Base-by-base conservation (phyloP, 1,284 basidiomycete genomes). In the Cerioporus squamosus region DNA sequence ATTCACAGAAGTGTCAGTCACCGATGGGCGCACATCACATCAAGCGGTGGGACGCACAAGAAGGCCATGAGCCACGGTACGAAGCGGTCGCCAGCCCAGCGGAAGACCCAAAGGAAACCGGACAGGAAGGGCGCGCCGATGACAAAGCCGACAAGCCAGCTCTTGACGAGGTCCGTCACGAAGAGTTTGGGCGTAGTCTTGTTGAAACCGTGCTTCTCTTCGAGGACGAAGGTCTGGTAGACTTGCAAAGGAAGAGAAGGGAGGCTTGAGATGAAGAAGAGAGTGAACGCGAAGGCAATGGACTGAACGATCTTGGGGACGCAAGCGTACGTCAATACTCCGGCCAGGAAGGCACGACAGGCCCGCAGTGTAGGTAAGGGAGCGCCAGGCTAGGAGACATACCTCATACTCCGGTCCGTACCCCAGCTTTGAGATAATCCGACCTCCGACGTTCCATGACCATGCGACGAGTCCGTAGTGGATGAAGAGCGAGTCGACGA, bases 141-240 rank as follows among this genome's bases (percentile, higher is more conserved):
- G 38, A 78, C 82, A 49, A 90, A 82, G 8, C 86, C 85, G 45
- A 99, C 75, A 2, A 78, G 73, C 85, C 89, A 94, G 20, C 87
- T 82, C 76, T 97, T 98, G 68, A 96, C 44, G 44, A 91, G 75
- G 74, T 98, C 95, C 2, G 81, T 76, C 56, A 95, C 71, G 72
- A 93, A 97, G 3, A 95, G 80, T 6, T 66, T 66, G 1, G 84
- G 82, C 0, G 94, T 94, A 17, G 88, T 94, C 79, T 98, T 98
- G 84, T 98, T 98, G 82, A 98, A 98, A 0, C 95, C 96, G 68
- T 98, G 94, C 65, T 89, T 90, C 73, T 97, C 91, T 75, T 99
- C 97, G 44, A 99, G 81, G 12, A 96, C 91, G 73, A 99, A 99
- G 2, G 94, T 96, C 62, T 87, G 85, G 78, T 97, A 98, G 38